Percentiles rank a stretch among this genome's conserved stretches.
phyloP scores from a whole-genome alignment of 2,329 filamentous ascomycete species.

The Colletotrichum sp. region DNA sequence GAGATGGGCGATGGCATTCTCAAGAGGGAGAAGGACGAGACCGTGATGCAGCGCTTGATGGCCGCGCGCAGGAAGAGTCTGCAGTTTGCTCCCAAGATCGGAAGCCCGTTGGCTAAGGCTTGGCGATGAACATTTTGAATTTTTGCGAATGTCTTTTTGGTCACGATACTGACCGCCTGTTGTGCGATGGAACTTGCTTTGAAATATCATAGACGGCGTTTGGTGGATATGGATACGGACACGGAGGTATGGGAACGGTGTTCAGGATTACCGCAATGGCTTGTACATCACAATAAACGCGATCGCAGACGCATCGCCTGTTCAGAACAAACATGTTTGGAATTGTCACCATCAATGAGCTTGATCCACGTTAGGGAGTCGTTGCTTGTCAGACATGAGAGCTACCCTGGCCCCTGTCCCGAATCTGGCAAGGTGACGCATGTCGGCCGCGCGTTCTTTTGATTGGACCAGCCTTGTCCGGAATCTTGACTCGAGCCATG shows the following conservation, averaged over 20 bases:
- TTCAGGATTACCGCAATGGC: slow-evolving; percentile 1
- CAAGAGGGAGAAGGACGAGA: slow-evolving; percentile 57
- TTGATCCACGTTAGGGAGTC: not conserved
- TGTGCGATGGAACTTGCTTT: not conserved
- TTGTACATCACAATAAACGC: slow-evolving; percentile 9
- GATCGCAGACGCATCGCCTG: not conserved
- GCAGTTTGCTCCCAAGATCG: slow-evolving; percentile 77
- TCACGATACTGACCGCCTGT: not conserved
- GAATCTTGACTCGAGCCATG: slow-evolving; percentile 6
- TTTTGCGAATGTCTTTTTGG: not conserved
- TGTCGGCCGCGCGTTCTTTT: slow-evolving; percentile 15
- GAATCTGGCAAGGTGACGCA: slow-evolving; percentile 15
- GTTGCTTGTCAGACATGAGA: not conserved
- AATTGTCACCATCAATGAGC: not conserved
- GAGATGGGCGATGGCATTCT: slow-evolving; percentile 52
- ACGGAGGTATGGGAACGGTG: not conserved
- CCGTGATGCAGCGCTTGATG: slow-evolving; percentile 68
- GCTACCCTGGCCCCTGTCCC: not conserved
- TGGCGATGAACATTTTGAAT: slow-evolving; percentile 42
- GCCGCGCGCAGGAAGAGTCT: slow-evolving; percentile 78
- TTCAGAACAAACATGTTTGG: not conserved
- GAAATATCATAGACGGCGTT: slow-evolving; percentile 5
- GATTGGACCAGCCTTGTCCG: slow-evolving; percentile 1
- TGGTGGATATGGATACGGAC: not conserved
- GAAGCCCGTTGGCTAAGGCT: slow-evolving; percentile 70